A percentile compares a stretch with the other conserved stretches of the same genome.
phyloP scores from a whole-genome alignment of 2,329 filamentous ascomycete species.

The Escovopsis sp. region DNA sequence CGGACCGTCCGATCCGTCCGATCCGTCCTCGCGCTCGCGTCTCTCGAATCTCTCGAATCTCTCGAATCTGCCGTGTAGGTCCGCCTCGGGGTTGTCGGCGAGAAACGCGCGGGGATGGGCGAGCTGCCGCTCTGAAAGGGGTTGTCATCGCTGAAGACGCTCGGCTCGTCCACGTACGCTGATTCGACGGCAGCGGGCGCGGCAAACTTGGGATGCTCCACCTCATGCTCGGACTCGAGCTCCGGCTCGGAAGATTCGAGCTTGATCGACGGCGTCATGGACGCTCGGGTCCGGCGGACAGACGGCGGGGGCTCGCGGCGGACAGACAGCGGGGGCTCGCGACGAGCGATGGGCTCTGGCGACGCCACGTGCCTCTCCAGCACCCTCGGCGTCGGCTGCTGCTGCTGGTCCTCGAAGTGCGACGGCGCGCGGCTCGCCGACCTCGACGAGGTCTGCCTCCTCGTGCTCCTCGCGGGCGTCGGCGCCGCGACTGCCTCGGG shows the following conservation, averaged over 20 bases:
- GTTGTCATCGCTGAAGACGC: constrained; percentile 76
- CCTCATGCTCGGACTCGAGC: constrained; percentile 27
- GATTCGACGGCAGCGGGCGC: constrained; percentile 5
- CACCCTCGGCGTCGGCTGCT: too few relatives aligned
- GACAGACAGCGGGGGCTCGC: constrained; percentile 22
- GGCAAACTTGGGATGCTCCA: constrained; percentile 2
- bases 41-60: constrained; percentile 15
- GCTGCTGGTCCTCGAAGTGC: constrained; percentile 27
- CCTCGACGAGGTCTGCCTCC: constrained; percentile 39
- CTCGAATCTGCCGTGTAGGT: constrained; percentile 16
- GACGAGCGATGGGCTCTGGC: constrained; percentile 13
- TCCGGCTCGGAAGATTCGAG: constrained; percentile 37
- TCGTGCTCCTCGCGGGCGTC: constrained; percentile 28
- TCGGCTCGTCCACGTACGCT: constrained; percentile 29
- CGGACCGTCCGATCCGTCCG: constrained; percentile 28
- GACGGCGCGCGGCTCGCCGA: constrained; percentile 39
- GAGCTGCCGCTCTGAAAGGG: constrained; percentile 83
- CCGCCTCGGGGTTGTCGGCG: constrained; percentile 33
- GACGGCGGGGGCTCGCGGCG: constrained; percentile 27
- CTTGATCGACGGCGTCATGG: constrained; percentile 37
- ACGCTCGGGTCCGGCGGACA: constrained; percentile 34
- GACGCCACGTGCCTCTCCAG: too few relatives aligned
- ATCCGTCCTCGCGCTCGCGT: constrained; percentile 25
- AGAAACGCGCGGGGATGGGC: constrained; percentile 36
- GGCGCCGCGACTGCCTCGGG: constrained; percentile 21